Evolutionary conservation across 2,329 filamentous ascomycete species (phyloP).

Genomic region (Biscogniauxia marginata): DNA sequence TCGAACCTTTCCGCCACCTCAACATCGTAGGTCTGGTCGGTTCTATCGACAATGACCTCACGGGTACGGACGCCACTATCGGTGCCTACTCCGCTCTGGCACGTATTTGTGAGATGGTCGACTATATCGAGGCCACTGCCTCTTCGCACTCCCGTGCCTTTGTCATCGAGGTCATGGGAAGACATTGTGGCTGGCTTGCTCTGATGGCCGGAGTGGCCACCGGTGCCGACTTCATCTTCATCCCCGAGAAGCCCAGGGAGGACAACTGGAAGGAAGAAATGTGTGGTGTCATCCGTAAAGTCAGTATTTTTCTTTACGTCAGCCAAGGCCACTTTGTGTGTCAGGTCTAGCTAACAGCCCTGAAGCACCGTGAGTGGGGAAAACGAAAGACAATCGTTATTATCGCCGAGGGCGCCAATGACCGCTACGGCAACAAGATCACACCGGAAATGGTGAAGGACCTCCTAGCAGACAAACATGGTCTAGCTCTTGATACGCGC

Average conservation of each 20-base stretch:
- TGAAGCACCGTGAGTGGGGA: constrained; percentile 77
- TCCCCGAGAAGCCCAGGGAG: constrained; percentile 86
- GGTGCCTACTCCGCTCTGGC: constrained; percentile 92
- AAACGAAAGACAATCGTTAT: constrained; percentile 99
- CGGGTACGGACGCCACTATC: constrained; percentile 94
- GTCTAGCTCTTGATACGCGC: constrained; percentile 82
- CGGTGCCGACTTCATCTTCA: constrained; percentile 94
- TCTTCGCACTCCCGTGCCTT: constrained; percentile 94
- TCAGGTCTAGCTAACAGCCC: constrained; percentile 15
- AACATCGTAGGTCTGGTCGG: constrained; percentile 97
- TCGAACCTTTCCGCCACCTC: constrained; percentile 76
- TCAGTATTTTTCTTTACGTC: constrained; percentile 34
- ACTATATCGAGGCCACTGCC: constrained; percentile 95
- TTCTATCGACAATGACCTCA: constrained; percentile 98
- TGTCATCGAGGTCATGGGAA: constrained; percentile 97
- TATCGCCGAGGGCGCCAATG: constrained; percentile 90
- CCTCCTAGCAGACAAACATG: constrained; percentile 74
- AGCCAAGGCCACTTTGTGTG: not conserved
- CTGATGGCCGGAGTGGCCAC: constrained; percentile 95
- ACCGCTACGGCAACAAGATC: constrained; percentile 81
- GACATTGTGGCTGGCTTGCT: constrained; percentile 96
- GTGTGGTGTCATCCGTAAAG: constrained; percentile 72
- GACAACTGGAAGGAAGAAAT: constrained; percentile 90
- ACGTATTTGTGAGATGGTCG: constrained; percentile 92
- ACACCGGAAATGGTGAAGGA: constrained; percentile 78